These are phyloP conservation scores for Friedmanniomyces endolithicus DNA, from an alignment of 495 filamentous ascomycete genomes.

Conservation along the genomic window DNA sequence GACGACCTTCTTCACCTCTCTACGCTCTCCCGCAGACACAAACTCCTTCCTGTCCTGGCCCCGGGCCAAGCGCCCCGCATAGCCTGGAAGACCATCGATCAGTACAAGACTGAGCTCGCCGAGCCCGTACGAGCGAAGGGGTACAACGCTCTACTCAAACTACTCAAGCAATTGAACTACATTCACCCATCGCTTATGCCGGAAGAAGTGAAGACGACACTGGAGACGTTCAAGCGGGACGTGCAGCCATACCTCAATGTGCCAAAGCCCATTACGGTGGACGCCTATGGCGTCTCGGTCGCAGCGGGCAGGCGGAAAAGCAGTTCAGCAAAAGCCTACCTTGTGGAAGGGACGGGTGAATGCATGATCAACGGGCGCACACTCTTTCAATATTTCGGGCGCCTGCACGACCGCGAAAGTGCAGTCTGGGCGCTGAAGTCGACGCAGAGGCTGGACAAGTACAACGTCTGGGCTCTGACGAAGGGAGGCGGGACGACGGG, in stretches of 20 bases:
- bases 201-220: constrained; percentile 45
- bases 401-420: constrained; percentile 89
- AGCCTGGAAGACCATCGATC: constrained; percentile 68
- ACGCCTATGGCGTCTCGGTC: constrained; percentile 60
- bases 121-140: constrained; percentile 68
- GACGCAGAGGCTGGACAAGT: constrained; percentile 79
- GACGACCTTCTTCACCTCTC: constrained; percentile 69
- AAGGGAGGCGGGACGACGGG: constrained; percentile 82
- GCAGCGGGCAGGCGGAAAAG: constrained; percentile 77
- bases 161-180: constrained; percentile 68
- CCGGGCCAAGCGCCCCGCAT: constrained; percentile 56
- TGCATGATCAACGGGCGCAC: constrained; percentile 79
- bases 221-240: constrained; percentile 60
- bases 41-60: constrained; percentile 54
- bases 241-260: constrained; percentile 55
- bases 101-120: constrained; percentile 62
- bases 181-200: constrained; percentile 77
- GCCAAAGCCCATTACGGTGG: constrained; percentile 45
- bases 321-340: constrained; percentile 64
- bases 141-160: constrained; percentile 58
- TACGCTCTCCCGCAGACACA: constrained; percentile 54
- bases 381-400: constrained; percentile 63
- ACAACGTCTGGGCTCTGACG: constrained; percentile 85
- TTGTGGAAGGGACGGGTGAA: constrained; percentile 87
- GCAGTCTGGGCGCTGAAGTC: constrained; percentile 79